Conservation (phyloP, 495 filamentous ascomycete genomes). For the Trichoderma gamsii region DNA sequence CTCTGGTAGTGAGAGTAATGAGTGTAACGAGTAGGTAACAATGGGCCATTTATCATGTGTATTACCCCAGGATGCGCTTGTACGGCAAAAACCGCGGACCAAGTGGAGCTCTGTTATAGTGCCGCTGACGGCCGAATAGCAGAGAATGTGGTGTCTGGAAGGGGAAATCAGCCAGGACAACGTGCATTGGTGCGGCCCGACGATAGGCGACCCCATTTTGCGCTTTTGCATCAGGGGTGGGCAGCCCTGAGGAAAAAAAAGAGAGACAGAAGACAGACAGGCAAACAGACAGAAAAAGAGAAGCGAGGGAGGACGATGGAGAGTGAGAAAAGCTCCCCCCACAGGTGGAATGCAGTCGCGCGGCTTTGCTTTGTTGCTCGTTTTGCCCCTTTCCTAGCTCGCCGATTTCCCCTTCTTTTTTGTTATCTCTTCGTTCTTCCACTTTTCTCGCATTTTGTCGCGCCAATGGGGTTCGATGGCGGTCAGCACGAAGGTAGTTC, state of each 20-base stretch:
- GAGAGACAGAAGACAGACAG: background rate
- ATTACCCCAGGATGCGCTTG: constrained; percentile 10
- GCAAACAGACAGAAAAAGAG: background rate
- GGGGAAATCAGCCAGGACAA: constrained; percentile 13
- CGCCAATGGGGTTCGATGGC: background rate
- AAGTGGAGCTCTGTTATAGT: constrained; percentile 11
- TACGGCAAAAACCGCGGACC: background rate
- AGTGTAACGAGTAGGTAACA: too few relatives aligned
- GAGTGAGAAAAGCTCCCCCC: background rate
- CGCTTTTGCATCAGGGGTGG: background rate
- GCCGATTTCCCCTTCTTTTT: background rate
- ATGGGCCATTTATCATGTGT: background rate
- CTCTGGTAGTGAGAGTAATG: too few relatives aligned
- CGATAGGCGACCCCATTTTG: constrained; percentile 12
- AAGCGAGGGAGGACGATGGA: background rate
- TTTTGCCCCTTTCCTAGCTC: too few relatives aligned
- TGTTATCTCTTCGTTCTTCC: background rate
- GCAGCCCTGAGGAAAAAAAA: background rate
- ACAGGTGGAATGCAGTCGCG: background rate
- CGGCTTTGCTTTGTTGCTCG: too few relatives aligned
- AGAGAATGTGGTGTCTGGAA: constrained; percentile 14
- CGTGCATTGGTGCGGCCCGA: constrained; percentile 12
- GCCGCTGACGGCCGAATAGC: constrained; percentile 11
- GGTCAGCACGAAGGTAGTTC: background rate
- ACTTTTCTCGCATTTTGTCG: background rate